Conservation (phyloP, 345 rosid species). For the Murraya koenigii region DNA sequence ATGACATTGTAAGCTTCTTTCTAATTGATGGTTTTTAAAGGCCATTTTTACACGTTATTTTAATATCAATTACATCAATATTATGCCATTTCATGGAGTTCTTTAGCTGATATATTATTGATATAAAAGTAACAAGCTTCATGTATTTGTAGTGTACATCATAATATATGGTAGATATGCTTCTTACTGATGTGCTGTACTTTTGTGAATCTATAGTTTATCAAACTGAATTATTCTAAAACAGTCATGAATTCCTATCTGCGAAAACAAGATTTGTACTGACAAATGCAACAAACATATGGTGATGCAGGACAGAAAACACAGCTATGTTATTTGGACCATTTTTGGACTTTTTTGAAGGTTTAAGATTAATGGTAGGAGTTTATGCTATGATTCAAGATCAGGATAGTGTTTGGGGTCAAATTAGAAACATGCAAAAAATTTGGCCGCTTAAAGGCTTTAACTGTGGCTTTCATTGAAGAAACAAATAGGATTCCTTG, state of each 20-base stretch:
- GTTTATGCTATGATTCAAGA: background rate
- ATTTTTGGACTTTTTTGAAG: too few relatives aligned
- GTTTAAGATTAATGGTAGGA: background rate
- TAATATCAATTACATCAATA: background rate
- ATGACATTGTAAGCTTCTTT: slow-evolving; percentile 74
- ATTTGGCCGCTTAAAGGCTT: too few relatives aligned
- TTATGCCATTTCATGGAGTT: background rate
- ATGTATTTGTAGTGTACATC: background rate
- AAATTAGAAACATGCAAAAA: too few relatives aligned
- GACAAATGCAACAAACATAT: background rate
- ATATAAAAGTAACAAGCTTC: background rate
- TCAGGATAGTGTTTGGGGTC: background rate
- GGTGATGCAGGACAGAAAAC: background rate
- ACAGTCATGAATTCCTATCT: background rate
- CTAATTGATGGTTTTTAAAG: background rate
- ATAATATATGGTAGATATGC: background rate
- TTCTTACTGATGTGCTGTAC: background rate
- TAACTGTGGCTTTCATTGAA: too few relatives aligned
- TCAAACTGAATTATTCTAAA: background rate
- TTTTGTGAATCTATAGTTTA: background rate
- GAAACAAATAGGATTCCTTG: too few relatives aligned
- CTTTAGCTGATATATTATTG: background rate
- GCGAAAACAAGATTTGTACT: background rate
- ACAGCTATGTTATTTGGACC: background rate
- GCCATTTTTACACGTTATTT: background rate